Evolutionary conservation across 805 yeast species (phyloP), one percentile per base, ranked within the genome.

Genomic region (Schwanniomyces polymorphus): DNA sequence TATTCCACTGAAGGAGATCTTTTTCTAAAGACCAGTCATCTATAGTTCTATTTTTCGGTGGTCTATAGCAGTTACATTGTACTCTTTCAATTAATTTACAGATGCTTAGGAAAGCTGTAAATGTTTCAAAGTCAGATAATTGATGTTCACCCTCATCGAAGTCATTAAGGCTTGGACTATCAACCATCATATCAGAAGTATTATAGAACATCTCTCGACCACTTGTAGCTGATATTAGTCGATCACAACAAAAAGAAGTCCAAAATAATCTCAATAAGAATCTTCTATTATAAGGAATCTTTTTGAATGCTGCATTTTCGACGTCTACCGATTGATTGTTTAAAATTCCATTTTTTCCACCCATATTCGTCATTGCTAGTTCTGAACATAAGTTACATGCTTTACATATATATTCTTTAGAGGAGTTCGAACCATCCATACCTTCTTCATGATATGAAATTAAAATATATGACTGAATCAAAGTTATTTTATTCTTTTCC

Each of bases 371-470:
- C 7, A 64, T 47, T 1, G 62, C 66, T 7, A 64, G 45, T 35
- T 63, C 69, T 21, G 51, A 60, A 28, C 64, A 55, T 37, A 63
- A 42, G 21, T 48, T 51, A 5, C 61, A 52, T 0, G 67, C 68
- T 35, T 54, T 57, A 7, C 57, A 41, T n/a, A 60, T 39, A 25
- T 56, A 58, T 34, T 54, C 58, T 33, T 63, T 51, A 2, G 67
- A 53, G 5, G 49, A 33, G 14, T 55, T 55, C 1, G 68, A 50
- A 1, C 69, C 69, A 27, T 58, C 49, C 3, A 63, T 57, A 2
- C 64, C 58, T 39, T 64, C 69, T 44, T 64, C 69, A 33, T 64
- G 64, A 9, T 55, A 49, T 44, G 63, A 58, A 31, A 63, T 42
- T 27, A 64, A 45, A 9, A 61, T 39, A 35, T 47, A 62, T 0